Base-by-base conservation (phyloP, 2,329 filamentous ascomycete species). In the Pseudogymnoascus sp. region DNA sequence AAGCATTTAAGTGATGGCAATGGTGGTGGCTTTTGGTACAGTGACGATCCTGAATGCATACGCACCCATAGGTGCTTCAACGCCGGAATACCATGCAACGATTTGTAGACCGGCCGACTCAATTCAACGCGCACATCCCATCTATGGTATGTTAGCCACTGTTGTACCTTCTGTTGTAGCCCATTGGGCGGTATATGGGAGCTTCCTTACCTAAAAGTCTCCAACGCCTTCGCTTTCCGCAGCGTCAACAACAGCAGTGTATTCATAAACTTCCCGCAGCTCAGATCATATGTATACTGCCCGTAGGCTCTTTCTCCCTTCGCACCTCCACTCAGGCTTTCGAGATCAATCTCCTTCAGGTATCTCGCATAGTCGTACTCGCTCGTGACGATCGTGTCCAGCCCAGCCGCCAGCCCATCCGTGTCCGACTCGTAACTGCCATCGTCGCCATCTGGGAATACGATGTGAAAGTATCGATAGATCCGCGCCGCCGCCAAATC, bases 61-160 rank as follows among this genome's bases (percentile, higher is more conserved):
- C 85, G 81, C 46, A 88, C 69, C 66, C 85, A 82, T 11, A 88
- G 68, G 64, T 81, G 75, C 63, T 78, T 78, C 29, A 88, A 76
- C 6, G 79, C 77, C 17, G 74, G 65, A 63, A 86, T 82, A 35
- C 77, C 72, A 69, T 86, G 84, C 10, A 88, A 75, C 35, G 79
- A 78, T 63, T 77, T 77, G 73, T 84, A 87, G 4, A 88, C 79
- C 1, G 79, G 79, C 5, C 82, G 77, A 70, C 81, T 85, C 9
- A 88, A 77, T 71, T 88, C 85, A 62, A 88, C 81, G 6, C 83
- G 80, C 62, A 87, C 82, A 70, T 88, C 85, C 85, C 85, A 88
- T 66, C 82, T 85, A 62, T 26, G 46, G 6, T 17, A 59, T 33
- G 44, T 56, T 33, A 56, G 50, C 17, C 26, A 56, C n/a, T 21